phyloP scores from a whole-genome alignment of 2,329 filamentous ascomycete genomes.

The Claviceps fusiformis region DNA sequence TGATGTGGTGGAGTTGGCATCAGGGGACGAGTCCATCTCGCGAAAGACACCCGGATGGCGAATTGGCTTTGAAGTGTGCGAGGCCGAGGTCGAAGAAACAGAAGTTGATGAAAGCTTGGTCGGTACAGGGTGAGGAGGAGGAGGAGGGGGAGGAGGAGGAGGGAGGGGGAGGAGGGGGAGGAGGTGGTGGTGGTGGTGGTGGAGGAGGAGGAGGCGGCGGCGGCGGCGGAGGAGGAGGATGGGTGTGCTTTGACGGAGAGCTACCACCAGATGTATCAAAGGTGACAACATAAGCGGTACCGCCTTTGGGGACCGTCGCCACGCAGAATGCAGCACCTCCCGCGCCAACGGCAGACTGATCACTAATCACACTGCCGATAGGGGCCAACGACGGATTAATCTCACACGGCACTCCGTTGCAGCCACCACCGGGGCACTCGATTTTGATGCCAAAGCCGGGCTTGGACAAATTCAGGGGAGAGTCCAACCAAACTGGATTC shows the following conservation, averaged over 20 bases:
- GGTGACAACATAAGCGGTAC: constrained; percentile 54
- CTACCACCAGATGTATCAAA: constrained; percentile 31
- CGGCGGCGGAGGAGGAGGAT: constrained; percentile 3
- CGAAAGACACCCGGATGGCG: constrained; percentile 37
- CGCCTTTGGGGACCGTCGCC: constrained; percentile 56
- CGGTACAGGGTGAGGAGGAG: constrained; percentile 1
- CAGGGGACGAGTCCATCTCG: constrained; percentile 29
- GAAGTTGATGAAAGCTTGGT: constrained; percentile 2
- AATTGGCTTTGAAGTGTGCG: constrained; percentile 12
- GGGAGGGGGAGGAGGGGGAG: background rate
- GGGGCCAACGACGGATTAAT: constrained; percentile 46
- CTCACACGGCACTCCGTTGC: constrained; percentile 61
- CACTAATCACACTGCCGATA: constrained; percentile 45
- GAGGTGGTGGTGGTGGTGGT: background rate
- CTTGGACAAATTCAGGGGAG: constrained; percentile 38
- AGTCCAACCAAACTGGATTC: constrained; percentile 59
- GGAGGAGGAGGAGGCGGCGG: constrained; percentile 3
- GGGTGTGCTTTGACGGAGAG: constrained; percentile 9
- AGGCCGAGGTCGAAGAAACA: constrained; percentile 6
- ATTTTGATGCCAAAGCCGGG: constrained; percentile 58
- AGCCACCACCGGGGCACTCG: constrained; percentile 50
- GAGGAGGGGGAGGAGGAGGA: background rate
- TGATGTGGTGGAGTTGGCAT: constrained; percentile 6
- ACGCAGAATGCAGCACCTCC: constrained; percentile 62
- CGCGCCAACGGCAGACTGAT: constrained; percentile 42